Base-by-base conservation (phyloP, 345 rosid genomes). In the Salix koriyanagi region DNA sequence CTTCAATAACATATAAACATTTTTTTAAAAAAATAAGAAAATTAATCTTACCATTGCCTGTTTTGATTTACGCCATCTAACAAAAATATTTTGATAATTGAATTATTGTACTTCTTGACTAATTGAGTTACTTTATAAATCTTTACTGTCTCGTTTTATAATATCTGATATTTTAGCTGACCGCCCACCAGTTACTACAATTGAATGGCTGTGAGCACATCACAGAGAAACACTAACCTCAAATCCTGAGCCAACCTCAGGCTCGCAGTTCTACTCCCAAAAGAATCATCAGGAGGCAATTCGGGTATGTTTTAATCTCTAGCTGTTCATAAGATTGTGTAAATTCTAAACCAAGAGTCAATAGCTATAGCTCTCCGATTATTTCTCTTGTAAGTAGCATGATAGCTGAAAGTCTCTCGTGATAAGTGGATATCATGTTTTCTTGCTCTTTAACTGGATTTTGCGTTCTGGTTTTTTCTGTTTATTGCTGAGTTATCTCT, bases 391-490 rank as follows among this genome's bases (percentile, higher is more conserved):
- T 50, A 14, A 16, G 15, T 36, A 67, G 50, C 9, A 18, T 26
- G 10, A 42, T 34, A 12, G 23, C 70, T 9, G 15, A 37, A 58
- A 68, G 72, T 79, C 71, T 79, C 39, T 15, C 66, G 62, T 56
- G 72, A 74, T 79, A 56, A 72, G 42, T 73, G 26, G 50, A 42
- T 28, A 69, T 70, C 80, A 44, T 70, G 76, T 67, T 74, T 48
- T 30, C 41, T 78, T 76, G 65, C 77, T 34, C 70, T 77, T 72
- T 56, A 65, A 39, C 39, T 74, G 78, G 71, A 54, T 73, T 81
- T 77, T 79, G 36, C 50, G 16, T 73, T 79, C 80, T 83, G 79
- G 76, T 77, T 42, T 74, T 75, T 75, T 68, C 46, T 64, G 18
- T 64, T 70, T 44, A 36, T 69, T 77, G 42, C 68, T 76, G 64